Conservation (phyloP, 2,329 filamentous ascomycete species). For the Fusarium gaditjirri region DNA sequence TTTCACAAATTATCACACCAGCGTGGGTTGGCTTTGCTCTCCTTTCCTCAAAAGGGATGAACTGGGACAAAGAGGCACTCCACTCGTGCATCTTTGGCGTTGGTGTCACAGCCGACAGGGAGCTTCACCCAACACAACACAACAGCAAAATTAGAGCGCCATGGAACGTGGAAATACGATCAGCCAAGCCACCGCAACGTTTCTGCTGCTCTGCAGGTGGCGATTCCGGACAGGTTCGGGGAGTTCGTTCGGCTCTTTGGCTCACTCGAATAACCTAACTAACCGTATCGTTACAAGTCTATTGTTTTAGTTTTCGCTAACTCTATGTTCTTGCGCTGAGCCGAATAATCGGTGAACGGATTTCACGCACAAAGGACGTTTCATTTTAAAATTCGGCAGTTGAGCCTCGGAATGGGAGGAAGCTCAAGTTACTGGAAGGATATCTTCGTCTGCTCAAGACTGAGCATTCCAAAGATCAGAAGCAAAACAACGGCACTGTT, state of each 20-base stretch:
- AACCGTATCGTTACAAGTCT: constrained; percentile 21
- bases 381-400: not conserved
- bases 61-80: constrained; percentile 13
- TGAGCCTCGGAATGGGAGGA: not conserved
- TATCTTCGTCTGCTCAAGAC: not conserved
- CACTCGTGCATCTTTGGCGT: constrained; percentile 16
- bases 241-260: constrained; percentile 24
- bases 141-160: constrained; percentile 15
- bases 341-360: constrained; percentile 22
- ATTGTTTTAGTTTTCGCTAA: constrained; percentile 5
- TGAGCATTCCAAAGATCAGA: not conserved
- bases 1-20: not conserved
- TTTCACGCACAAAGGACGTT: constrained; percentile 17
- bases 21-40: constrained; percentile 7
- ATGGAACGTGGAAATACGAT: constrained; percentile 21
- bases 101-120: constrained; percentile 2
- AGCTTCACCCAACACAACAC: constrained; percentile 1
- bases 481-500: not conserved
- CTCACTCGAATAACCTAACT: constrained; percentile 10
- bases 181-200: not conserved
- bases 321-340: constrained; percentile 1
- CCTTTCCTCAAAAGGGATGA: constrained; percentile 12
- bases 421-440: not conserved
- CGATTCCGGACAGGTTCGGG: constrained; percentile 28
- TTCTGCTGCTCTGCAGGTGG: constrained; percentile 5